A percentile compares a stretch with the other conserved stretches of the same genome.
Evolutionary conservation across 768 basidiomycete species (phyloP).

Genomic region (Termitomyces sp.): DNA sequence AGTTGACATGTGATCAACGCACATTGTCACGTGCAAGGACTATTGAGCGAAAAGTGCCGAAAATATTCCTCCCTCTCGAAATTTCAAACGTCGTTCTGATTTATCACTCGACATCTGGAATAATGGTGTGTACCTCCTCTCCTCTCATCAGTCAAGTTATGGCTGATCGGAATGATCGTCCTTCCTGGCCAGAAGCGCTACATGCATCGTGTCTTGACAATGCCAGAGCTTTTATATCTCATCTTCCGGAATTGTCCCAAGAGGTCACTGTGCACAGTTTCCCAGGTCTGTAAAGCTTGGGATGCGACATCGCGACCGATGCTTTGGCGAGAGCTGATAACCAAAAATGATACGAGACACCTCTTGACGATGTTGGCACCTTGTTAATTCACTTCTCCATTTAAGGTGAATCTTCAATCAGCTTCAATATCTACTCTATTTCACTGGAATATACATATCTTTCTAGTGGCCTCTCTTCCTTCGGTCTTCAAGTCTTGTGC

Average conservation of each 20-base stretch:
- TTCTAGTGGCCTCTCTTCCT: not conserved
- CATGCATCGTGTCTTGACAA: not conserved
- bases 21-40: too few species aligned
- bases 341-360: not conserved
- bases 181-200: too few species aligned
- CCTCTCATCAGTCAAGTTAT: too few species aligned
- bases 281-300: not conserved
- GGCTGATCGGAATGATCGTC: too few species aligned
- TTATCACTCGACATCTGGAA: too few species aligned
- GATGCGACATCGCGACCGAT: not conserved
- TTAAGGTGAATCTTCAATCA: not conserved
- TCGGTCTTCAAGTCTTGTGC: too few species aligned
- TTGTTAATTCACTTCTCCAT: not conserved
- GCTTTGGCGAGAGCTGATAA: not conserved
- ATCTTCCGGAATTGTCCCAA: not conserved
- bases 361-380: not conserved
- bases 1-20: too few species aligned
- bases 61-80: too few species aligned
- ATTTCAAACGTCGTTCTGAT: too few species aligned
- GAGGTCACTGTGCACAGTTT: not conserved
- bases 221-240: not conserved
- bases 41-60: too few species aligned
- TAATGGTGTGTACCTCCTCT: too few species aligned
- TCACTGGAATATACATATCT: not conserved
- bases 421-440: not conserved